A percentile compares a stretch with the other conserved stretches of the same genome.
These are phyloP conservation scores for Phytophthora palmivora DNA, from an alignment of 352 stramenopile genomes.

Conservation along the genomic window DNA sequence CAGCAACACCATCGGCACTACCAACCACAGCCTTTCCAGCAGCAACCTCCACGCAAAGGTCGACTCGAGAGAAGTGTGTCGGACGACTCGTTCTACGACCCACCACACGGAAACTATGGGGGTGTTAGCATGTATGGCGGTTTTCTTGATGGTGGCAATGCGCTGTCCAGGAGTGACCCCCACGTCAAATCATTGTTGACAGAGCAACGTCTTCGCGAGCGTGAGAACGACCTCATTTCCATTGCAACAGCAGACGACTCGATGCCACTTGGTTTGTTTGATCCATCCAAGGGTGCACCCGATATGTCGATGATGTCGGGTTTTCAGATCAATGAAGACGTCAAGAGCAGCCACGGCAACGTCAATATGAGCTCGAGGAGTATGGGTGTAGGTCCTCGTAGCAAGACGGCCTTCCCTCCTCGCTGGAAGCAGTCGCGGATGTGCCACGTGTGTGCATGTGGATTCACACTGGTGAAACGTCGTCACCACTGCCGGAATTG, in stretches of 20 bases:
- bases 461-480: conserved; percentile 76
- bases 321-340: conserved; percentile 35
- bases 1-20: conserved; percentile 46
- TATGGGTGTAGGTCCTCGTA: conserved; percentile 34
- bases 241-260: conserved; percentile 60
- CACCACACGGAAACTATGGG: conserved; percentile 23
- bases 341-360: conserved; percentile 27
- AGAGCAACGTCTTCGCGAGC: conserved; percentile 69
- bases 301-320: conserved; percentile 28
- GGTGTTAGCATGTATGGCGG: conserved; percentile 32
- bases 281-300: conserved; percentile 40
- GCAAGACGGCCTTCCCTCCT: conserved; percentile 68
- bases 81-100: conserved; percentile 38
- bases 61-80: conserved; percentile 38
- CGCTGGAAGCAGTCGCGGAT: conserved; percentile 79
- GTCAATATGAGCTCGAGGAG: conserved; percentile 30
- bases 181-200: conserved; percentile 67
- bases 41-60: conserved; percentile 17
- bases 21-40: conserved; percentile 36
- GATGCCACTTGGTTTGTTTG: conserved; percentile 40
- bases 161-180: conserved; percentile 37
- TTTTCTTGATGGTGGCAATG: conserved; percentile 26
- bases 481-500: conserved; percentile 87
- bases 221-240: conserved; percentile 70
- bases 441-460: conserved; percentile 70